These are phyloP conservation scores for Zymoseptoria ardabiliae DNA, from an alignment of 2,329 filamentous ascomycete genomes.

Conservation along the genomic window DNA sequence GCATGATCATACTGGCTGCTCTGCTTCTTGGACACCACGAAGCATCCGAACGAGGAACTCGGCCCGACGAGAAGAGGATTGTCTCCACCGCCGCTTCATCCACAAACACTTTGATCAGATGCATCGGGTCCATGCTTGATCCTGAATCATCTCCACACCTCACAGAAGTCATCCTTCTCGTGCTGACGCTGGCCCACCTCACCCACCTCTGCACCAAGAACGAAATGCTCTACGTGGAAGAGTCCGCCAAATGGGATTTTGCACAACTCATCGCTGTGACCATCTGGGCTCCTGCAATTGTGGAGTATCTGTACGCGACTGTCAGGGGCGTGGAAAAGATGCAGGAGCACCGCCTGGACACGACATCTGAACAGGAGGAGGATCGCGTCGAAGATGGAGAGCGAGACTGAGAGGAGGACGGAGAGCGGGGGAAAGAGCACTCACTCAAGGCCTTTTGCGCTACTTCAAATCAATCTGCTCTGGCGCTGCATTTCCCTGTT, in stretches of 20 bases:
- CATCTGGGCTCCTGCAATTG: slow-evolving; percentile 12
- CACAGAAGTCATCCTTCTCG: slow-evolving; percentile 1
- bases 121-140: background rate
- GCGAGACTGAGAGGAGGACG: background rate
- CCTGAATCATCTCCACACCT: background rate
- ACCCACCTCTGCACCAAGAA: slow-evolving; percentile 6
- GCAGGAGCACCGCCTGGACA: background rate
- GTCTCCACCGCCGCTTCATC: slow-evolving; percentile 1
- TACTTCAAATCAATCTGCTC: background rate
- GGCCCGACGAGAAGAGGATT: background rate
- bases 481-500: background rate
- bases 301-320: slow-evolving; percentile 12
- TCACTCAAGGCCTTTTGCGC: too few relatives aligned
- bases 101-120: background rate
- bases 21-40: background rate
- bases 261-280: slow-evolving; percentile 13
- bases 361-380: background rate
- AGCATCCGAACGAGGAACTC: background rate
- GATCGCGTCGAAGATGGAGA: background rate
- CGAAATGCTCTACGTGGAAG: slow-evolving; percentile 3
- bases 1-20: background rate
- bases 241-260: slow-evolving; percentile 9
- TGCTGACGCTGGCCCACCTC: slow-evolving; percentile 1
- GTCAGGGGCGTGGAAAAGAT: background rate
- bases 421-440: background rate